A percentile compares a stretch with the other conserved stretches of the same genome.
phyloP scores from a whole-genome alignment of 352 stramenopile species.

The Globisporangium spiculum region DNA sequence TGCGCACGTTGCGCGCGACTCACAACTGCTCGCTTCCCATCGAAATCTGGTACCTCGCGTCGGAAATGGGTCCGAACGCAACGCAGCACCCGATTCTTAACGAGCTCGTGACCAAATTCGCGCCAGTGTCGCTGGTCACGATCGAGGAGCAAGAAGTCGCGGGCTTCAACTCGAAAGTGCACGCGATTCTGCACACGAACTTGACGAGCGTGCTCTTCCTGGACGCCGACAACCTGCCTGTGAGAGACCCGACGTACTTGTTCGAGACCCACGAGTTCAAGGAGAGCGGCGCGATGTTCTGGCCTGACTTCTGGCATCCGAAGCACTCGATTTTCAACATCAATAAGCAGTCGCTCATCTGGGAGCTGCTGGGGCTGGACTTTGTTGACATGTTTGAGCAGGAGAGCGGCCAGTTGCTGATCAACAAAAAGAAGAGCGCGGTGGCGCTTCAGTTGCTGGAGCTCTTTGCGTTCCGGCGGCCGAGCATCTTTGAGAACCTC shows the following conservation, averaged over 20 bases:
- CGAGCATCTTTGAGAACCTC: conserved; percentile 32
- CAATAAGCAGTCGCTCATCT: conserved; percentile 41
- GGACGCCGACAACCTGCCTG: conserved; percentile 52
- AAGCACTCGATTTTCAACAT: conserved; percentile 63
- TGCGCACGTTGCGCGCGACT: conserved; percentile 34
- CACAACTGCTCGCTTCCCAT: conserved; percentile 48
- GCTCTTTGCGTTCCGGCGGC: conserved; percentile 41
- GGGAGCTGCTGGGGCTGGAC: conserved; percentile 40
- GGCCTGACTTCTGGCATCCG: conserved; percentile 66
- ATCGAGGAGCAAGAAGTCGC: conserved; percentile 28
- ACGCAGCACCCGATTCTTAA: conserved; percentile 22
- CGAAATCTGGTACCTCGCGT: conserved; percentile 52
- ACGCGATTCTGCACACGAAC: conserved; percentile 34
- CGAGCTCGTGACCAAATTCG: conserved; percentile 22
- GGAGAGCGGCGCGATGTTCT: conserved; percentile 45
- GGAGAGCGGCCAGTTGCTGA: conserved; percentile 59
- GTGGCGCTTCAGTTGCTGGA: conserved; percentile 29
- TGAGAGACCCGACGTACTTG: conserved; percentile 46
- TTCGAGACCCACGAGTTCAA: conserved; percentile 38
- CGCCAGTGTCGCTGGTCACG: conserved; percentile 24
- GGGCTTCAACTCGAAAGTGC: conserved; percentile 51
- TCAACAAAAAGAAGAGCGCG: conserved; percentile 38
- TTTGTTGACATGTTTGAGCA: conserved; percentile 71
- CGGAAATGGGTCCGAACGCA: conserved; percentile 33
- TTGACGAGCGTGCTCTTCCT: conserved; percentile 44